phyloP scores from a whole-genome alignment of 257 asterid species.

The Voacanga thouarsii region DNA sequence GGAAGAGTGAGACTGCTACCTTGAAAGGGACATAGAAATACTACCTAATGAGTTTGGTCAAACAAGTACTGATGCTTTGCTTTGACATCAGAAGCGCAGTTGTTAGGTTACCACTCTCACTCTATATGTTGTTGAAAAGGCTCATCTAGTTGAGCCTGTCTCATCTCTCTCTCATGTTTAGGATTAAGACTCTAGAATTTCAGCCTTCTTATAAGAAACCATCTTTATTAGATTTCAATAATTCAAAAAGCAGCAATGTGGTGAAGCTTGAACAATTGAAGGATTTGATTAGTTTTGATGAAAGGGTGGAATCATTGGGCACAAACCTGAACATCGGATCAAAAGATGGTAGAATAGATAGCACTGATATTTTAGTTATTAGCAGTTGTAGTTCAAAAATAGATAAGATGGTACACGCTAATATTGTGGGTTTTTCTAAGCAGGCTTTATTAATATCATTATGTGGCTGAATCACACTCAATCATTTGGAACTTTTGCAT shows the following conservation, averaged over 20 bases:
- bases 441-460: too few species aligned
- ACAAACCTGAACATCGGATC: conserved; percentile 19
- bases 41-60: conserved; percentile 83
- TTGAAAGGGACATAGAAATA: conserved; percentile 63
- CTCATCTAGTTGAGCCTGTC: conserved; percentile 40
- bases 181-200: conserved; percentile 34
- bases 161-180: conserved; percentile 50
- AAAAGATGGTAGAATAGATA: conserved; percentile 22
- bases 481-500: too few species aligned
- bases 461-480: too few species aligned
- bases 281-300: conserved; percentile 60
- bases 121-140: conserved; percentile 26
- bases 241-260: conserved; percentile 16
- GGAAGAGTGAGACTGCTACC: conserved; percentile 46
- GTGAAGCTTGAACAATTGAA: conserved; percentile 30
- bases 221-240: conserved; percentile 45
- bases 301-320: conserved; percentile 23
- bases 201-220: conserved; percentile 26
- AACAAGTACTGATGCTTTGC: conserved; percentile 57
- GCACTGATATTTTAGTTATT: conserved; percentile 9
- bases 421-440: conserved; percentile 38
- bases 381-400: conserved; percentile 24
- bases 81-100: conserved; percentile 77
- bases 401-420: conserved; percentile 56
- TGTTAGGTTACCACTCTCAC: conserved; percentile 61